Evolutionary conservation across 352 stramenopile species (phyloP).

Genomic region (Phytophthora foliorum): DNA sequence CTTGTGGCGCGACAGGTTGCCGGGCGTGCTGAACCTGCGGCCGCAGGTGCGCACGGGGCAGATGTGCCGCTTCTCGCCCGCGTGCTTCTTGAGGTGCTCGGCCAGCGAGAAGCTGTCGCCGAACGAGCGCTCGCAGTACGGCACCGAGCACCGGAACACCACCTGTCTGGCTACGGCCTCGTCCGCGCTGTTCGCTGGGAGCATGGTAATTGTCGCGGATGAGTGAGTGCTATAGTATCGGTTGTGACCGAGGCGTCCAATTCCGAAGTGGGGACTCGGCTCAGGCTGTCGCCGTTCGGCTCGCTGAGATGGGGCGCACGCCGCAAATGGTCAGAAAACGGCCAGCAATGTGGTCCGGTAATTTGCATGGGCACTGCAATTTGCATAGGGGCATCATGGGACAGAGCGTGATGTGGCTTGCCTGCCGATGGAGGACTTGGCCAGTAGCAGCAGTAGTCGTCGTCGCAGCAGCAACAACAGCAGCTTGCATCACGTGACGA

Average conservation of each 20-base stretch:
- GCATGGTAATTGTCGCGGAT: slow-evolving; percentile 4
- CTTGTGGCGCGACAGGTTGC: slow-evolving; percentile 72
- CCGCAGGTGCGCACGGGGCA: slow-evolving; percentile 60
- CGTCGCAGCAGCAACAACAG: not conserved
- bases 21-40: slow-evolving; percentile 61
- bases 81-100: slow-evolving; percentile 61
- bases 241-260: slow-evolving; percentile 9
- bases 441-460: too few relatives aligned
- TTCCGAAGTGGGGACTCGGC: slow-evolving; percentile 30
- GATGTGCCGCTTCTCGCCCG: slow-evolving; percentile 57
- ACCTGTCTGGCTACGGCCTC: slow-evolving; percentile 6
- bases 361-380: too few relatives aligned
- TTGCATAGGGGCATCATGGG: not conserved
- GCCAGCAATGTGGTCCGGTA: slow-evolving; percentile 24
- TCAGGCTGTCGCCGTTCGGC: slow-evolving; percentile 4
- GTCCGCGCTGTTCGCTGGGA: slow-evolving; percentile 9
- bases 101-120: slow-evolving; percentile 48
- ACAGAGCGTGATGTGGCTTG: not conserved
- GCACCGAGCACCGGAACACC: slow-evolving; percentile 44
- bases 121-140: slow-evolving; percentile 46
- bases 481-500: not conserved
- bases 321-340: slow-evolving; percentile 39
- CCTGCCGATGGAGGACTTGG: too few relatives aligned
- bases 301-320: slow-evolving; percentile 37
- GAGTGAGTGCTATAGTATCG: not conserved